Evolutionary conservation across 2,329 filamentous ascomycete species (phyloP).

Genomic region (Macroventuria anomochaeta): DNA sequence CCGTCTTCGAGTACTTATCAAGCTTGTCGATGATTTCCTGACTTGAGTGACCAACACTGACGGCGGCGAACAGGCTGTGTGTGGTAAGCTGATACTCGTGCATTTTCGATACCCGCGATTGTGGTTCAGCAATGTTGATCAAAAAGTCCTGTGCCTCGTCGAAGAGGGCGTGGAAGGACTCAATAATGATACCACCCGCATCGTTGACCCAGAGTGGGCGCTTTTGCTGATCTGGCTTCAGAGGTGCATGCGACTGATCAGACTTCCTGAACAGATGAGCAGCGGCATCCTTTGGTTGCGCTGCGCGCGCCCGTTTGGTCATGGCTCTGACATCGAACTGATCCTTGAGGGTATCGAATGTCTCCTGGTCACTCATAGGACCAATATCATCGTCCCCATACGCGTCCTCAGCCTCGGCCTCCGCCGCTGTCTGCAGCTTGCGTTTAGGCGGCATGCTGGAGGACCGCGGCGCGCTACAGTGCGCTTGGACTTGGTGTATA

Average conservation of each 20-base stretch:
- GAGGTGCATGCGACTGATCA: constrained; percentile 80
- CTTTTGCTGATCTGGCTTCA: constrained; percentile 89
- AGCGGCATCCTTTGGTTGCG: constrained; percentile 56
- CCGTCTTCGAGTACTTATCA: constrained; percentile 87
- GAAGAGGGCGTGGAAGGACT: constrained; percentile 90
- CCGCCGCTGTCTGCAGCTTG: constrained; percentile 45
- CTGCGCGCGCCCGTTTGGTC: constrained; percentile 37
- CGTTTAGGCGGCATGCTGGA: constrained; percentile 54
- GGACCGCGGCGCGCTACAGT: constrained; percentile 3
- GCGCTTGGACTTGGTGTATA: constrained; percentile 23
- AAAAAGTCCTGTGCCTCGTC: constrained; percentile 91
- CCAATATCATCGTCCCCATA: constrained; percentile 59
- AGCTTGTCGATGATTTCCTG: constrained; percentile 89
- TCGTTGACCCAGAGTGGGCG: constrained; percentile 95
- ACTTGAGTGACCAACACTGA: constrained; percentile 90
- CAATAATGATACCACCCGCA: constrained; percentile 83
- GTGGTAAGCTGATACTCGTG: constrained; percentile 93
- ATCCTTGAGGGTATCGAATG: constrained; percentile 54
- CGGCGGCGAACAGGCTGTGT: constrained; percentile 92
- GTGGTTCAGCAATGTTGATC: constrained; percentile 92
- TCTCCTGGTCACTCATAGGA: constrained; percentile 56
- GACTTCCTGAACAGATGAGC: constrained; percentile 64
- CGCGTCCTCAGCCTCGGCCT: constrained; percentile 58
- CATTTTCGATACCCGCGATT: constrained; percentile 86
- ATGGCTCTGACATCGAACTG: constrained; percentile 46